These are phyloP conservation scores for Agarophyton chilense DNA, from an alignment of 23 red algal genomes.

Conservation along the genomic window DNA sequence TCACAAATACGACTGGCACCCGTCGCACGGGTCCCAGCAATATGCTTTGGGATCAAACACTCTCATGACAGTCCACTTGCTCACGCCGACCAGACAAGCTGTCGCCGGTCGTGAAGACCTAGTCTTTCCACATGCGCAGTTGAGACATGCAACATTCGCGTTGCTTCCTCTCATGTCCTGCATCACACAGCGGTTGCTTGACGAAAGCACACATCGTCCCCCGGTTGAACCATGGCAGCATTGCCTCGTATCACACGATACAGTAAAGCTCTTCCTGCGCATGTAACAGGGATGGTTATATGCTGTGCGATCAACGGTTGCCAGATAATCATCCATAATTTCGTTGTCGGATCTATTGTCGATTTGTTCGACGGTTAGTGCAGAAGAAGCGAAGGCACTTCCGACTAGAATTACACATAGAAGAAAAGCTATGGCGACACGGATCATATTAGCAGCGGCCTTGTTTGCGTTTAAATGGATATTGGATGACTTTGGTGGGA, in stretches of 20 bases:
- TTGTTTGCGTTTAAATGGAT: neutral
- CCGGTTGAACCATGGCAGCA: neutral
- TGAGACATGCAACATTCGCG: neutral
- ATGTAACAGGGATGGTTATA: conserved; percentile 11
- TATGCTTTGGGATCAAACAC: no score
- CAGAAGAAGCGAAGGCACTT: neutral
- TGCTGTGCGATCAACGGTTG: conserved; percentile 2
- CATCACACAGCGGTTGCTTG: neutral
- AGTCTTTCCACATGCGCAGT: no score
- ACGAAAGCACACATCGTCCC: neutral
- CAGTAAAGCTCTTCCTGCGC: neutral
- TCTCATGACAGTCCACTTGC: no score
- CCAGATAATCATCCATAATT: neutral
- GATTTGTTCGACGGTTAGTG: neutral
- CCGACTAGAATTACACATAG: neutral
- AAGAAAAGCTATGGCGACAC: neutral
- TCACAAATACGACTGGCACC: no score
- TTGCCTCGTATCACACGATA: conserved; percentile 4
- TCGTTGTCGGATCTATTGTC: neutral
- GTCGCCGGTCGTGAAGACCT: no score
- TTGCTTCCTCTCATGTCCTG: conserved; percentile 14
- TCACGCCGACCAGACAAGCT: no score
- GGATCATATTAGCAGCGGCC: neutral
- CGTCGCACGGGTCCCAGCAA: no score
- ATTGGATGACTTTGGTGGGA: neutral